Conservation (phyloP, 768 basidiomycete species). For the Mycena chlorophos region DNA sequence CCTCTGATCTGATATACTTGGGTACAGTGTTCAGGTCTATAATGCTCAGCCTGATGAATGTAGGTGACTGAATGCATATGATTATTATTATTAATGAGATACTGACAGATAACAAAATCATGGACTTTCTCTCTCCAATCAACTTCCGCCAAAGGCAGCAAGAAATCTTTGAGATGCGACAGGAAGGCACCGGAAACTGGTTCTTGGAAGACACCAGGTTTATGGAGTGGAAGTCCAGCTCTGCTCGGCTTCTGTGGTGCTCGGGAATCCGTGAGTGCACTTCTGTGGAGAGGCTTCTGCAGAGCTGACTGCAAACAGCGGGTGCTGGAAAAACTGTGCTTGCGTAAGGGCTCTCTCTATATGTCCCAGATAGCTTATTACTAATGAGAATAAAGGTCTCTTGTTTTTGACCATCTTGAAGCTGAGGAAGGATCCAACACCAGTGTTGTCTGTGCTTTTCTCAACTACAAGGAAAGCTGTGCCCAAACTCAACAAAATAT, state of each 20-base stretch:
- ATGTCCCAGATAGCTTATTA: too few species aligned
- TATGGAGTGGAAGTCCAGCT: neutral
- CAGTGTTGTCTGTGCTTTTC: neutral
- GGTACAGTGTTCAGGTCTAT: too few species aligned
- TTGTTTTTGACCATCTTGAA: neutral
- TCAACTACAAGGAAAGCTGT: conserved; percentile 7
- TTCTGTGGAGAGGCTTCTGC: neutral
- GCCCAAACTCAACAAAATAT: neutral
- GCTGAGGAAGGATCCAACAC: too few species aligned
- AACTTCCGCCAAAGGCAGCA: neutral
- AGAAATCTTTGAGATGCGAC: neutral
- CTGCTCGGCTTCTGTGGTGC: neutral
- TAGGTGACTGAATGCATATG: too few species aligned
- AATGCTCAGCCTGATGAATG: too few species aligned
- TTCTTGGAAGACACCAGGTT: neutral
- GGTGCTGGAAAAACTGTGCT: conserved; percentile 2
- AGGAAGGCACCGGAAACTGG: conserved; percentile 2
- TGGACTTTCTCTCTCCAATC: neutral
- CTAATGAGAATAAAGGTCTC: neutral
- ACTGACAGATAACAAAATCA: too few species aligned
- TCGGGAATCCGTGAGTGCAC: neutral
- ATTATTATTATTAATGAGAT: too few species aligned
- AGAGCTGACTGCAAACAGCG: neutral
- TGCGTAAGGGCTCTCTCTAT: neutral
- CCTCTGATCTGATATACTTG: too few species aligned